Conservation (phyloP, 176 grass and related monocot genomes). For the Tillandsia fasciculata region DNA sequence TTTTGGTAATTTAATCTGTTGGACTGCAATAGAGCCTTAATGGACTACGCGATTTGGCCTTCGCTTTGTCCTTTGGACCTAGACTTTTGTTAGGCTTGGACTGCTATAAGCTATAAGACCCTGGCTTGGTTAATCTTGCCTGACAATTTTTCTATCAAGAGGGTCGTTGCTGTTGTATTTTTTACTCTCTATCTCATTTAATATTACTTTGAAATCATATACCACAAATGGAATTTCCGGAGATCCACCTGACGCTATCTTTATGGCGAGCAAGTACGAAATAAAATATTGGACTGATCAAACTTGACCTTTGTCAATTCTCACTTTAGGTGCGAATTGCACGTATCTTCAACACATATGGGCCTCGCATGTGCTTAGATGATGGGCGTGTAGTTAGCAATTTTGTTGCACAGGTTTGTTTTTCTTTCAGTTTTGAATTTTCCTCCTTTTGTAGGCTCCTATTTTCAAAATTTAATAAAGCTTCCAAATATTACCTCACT, state of each 20-base stretch:
- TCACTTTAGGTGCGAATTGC: slow-evolving; percentile 76
- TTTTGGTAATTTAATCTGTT: no score
- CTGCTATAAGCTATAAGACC: no score
- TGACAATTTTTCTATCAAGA: no score
- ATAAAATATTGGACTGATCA: neutral
- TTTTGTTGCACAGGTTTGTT: slow-evolving; percentile 83
- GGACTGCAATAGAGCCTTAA: no score
- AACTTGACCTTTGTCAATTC: neutral
- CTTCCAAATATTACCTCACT: neutral
- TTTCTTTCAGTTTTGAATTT: neutral
- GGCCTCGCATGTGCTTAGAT: slow-evolving; percentile 92
- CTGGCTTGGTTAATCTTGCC: no score
- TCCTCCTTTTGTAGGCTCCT: neutral
- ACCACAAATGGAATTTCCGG: no score
- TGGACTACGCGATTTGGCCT: no score
- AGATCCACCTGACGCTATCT: neutral
- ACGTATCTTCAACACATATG: slow-evolving; percentile 93
- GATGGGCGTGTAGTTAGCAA: slow-evolving; percentile 93
- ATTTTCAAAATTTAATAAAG: neutral
- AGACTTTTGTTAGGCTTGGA: no score
- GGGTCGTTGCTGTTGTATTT: no score
- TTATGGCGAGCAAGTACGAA: neutral
- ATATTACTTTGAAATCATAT: no score
- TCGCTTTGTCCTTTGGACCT: no score
- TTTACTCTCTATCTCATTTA: no score